Base-by-base conservation (phyloP, 108 stramenopile species). In the Nitzschia palea region DNA sequence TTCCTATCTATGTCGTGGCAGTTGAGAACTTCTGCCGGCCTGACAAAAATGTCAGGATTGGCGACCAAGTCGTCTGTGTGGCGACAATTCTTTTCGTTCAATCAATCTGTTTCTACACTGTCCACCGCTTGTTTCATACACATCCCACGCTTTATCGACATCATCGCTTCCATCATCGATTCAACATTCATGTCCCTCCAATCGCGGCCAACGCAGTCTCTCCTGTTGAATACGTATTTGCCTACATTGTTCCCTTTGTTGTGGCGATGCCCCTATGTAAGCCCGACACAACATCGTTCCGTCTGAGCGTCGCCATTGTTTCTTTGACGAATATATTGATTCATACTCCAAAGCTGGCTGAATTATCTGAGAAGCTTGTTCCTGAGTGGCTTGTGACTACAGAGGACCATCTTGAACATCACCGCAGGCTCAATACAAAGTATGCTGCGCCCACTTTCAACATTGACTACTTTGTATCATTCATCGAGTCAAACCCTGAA, bases 361-460 rank as follows among this genome's bases (percentile, higher is more conserved):
- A 28, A 58, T 29, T 40, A 15, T 51, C 45, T 14, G 67, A 76
- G 17, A 65, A 35, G 44, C 5, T 52, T 14, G 47, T 81, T 36
- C 62, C 62, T 5, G 22, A 55, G 28, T 71, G 76, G 51, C 70
- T 68, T 42, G 84, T 86, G 15, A 51, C 65, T 45, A 79, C 84
- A 0, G 50, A 68, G 28, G 81, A 86, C 60, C 84, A 86, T 60
- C 44, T 86, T 31, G 70, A 70, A 27, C 84, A 86, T 61, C 84
- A 86, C 54, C 67, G 73, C 44, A 79, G 72, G 44, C 52, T 80
- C 17, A 82, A 70, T 30, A 57, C 75, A 40, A 69, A 86, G 25
- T 86, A 86, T 63, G 79, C 79, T 6, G 78, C 84, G 29, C 84
- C 84, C 0, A 57, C 78, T 10, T 57, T 82, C 57, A 69, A 82